Conservation (phyloP, 768 basidiomycete species). For the Daedaleopsis nitida region DNA sequence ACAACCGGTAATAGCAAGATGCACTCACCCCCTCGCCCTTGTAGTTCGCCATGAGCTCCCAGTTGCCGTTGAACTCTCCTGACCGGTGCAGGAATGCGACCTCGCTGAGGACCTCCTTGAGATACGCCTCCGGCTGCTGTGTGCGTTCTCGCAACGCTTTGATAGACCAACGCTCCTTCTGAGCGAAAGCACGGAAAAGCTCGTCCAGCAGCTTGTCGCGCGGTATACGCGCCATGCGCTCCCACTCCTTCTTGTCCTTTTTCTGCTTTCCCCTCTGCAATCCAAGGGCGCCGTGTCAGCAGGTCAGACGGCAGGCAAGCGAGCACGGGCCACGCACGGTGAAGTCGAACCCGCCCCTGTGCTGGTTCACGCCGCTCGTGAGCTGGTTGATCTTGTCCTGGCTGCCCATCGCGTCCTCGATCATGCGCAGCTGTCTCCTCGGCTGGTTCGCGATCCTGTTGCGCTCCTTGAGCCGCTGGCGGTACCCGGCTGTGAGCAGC, state of each 20-base stretch:
- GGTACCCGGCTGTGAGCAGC: slow-evolving; percentile 64
- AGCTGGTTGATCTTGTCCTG: slow-evolving; percentile 76
- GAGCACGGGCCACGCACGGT: slow-evolving; percentile 50
- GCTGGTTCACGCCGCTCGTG: slow-evolving; percentile 70
- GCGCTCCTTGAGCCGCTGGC: slow-evolving; percentile 72
- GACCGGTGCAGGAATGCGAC: slow-evolving; percentile 77
- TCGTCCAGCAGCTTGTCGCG: slow-evolving; percentile 85
- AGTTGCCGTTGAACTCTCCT: slow-evolving; percentile 79
- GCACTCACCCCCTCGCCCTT: slow-evolving; percentile 60
- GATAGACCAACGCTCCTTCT: slow-evolving; percentile 83
- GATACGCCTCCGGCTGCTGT: slow-evolving; percentile 84
- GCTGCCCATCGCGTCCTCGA: slow-evolving; percentile 75
- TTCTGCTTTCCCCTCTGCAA: slow-evolving; percentile 68
- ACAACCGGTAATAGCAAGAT: background rate
- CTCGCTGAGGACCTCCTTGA: slow-evolving; percentile 80
- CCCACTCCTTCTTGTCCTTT: slow-evolving; percentile 68
- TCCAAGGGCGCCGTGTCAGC: slow-evolving; percentile 11
- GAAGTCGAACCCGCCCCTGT: slow-evolving; percentile 60
- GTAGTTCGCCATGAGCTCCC: slow-evolving; percentile 77
- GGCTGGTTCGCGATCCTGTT: slow-evolving; percentile 69
- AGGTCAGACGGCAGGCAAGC: background rate
- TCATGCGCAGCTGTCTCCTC: slow-evolving; percentile 64
- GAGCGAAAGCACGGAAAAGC: slow-evolving; percentile 71
- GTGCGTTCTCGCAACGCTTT: slow-evolving; percentile 75
- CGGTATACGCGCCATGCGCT: slow-evolving; percentile 91